These are phyloP conservation scores for Kalaharituber pfeilii DNA, from an alignment of 2,329 filamentous ascomycete species.

Conservation along the genomic window DNA sequence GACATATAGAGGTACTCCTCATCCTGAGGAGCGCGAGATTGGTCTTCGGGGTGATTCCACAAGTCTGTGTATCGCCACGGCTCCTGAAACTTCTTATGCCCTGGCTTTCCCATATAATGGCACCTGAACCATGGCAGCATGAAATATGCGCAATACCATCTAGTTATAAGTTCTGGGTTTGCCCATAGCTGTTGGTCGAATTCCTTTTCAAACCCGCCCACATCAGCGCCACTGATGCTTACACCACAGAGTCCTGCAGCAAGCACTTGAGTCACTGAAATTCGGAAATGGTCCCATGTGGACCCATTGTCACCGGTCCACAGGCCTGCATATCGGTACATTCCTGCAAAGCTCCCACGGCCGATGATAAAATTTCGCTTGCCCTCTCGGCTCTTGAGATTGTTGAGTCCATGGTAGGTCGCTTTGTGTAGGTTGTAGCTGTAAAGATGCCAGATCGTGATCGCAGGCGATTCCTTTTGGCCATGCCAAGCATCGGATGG, in stretches of 20 bases:
- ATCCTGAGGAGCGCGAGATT: not conserved
- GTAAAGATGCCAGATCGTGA: constrained; percentile 29
- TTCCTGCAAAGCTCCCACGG: constrained; percentile 27
- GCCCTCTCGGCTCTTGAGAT: constrained; percentile 19
- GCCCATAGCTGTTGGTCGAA: constrained; percentile 4
- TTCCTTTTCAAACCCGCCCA: constrained; percentile 23
- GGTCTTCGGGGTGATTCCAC: constrained; percentile 6
- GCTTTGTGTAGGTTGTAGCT: constrained; percentile 29
- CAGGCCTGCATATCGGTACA: constrained; percentile 27
- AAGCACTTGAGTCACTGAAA: constrained; percentile 28
- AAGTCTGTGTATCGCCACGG: constrained; percentile 24
- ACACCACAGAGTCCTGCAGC: constrained; percentile 27
- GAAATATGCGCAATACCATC: constrained; percentile 27
- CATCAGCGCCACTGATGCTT: constrained; percentile 27
- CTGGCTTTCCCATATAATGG: constrained; percentile 25
- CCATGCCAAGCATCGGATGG: not conserved
- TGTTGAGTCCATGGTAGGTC: constrained; percentile 26
- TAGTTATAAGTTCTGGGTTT: constrained; percentile 26
- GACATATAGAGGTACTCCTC: not conserved
- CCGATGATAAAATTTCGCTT: constrained; percentile 30
- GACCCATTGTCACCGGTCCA: constrained; percentile 29
- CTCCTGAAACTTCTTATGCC: constrained; percentile 25
- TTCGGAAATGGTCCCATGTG: constrained; percentile 28
- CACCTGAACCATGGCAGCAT: constrained; percentile 27
- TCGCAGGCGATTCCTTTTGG: constrained; percentile 23